Evolutionary conservation across 2,329 filamentous ascomycete genomes (phyloP).

Genomic region (Neonectria hederae): DNA sequence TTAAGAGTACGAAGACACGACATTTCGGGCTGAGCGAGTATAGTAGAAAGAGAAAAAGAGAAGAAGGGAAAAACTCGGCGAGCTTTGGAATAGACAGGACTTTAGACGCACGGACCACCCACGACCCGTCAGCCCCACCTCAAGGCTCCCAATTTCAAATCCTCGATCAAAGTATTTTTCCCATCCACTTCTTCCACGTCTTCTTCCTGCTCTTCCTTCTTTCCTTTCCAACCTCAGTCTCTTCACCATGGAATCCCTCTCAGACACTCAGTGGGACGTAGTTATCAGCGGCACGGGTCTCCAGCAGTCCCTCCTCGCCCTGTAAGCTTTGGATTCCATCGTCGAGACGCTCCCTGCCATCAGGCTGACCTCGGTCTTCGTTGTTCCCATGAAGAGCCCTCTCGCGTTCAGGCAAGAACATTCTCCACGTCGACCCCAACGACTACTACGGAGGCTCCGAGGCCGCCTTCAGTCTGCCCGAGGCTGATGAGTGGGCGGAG

Average conservation of each 20-base stretch:
- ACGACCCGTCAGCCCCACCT: conserved; percentile 36
- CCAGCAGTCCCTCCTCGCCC: conserved; percentile 80
- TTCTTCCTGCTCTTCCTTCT: conserved; percentile 20
- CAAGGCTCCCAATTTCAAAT: conserved; percentile 32
- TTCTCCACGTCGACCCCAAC: conserved; percentile 89
- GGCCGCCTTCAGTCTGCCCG: conserved; percentile 84
- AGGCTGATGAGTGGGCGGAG: conserved; percentile 79
- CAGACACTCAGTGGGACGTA: conserved; percentile 81
- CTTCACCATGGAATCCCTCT: conserved; percentile 74
- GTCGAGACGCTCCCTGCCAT: conserved; percentile 42
- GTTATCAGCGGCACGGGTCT: conserved; percentile 82
- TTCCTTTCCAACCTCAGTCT: conserved; percentile 29
- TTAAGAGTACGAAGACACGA: conserved; percentile 42
- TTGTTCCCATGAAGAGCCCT: conserved; percentile 73
- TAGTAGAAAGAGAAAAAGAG: conserved; percentile 32
- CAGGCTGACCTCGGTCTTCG: conserved; percentile 45
- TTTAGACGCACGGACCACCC: conserved; percentile 36
- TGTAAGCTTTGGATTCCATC: conserved; percentile 65
- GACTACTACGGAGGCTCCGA: conserved; percentile 88
- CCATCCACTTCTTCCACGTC: conserved; percentile 8
- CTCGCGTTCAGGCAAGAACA: conserved; percentile 89
- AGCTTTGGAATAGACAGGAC: conserved; percentile 22
- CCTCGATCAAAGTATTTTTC: conserved; percentile 23
- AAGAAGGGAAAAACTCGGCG: conserved; percentile 44
- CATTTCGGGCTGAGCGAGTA: conserved; percentile 45